Conservation (phyloP, 1,284 basidiomycete genomes). For the Cryptococcus hybrid region DNA sequence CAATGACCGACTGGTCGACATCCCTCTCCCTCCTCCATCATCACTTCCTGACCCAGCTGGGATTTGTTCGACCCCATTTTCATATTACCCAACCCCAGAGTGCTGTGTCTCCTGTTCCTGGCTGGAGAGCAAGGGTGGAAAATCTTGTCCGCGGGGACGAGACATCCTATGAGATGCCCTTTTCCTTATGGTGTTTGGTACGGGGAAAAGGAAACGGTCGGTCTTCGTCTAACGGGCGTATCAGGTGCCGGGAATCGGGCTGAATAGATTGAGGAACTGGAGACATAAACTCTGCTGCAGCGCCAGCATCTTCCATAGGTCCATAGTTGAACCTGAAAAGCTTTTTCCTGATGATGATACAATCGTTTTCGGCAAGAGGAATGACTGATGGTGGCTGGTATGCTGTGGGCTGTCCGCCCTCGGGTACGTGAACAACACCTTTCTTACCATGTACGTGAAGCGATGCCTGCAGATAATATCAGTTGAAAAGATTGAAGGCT, state of each 20-base stretch:
- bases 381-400: slow-evolving; percentile 26
- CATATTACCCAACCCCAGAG: slow-evolving; percentile 10
- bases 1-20: slow-evolving; percentile 18
- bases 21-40: slow-evolving; percentile 7
- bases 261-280: slow-evolving; percentile 4
- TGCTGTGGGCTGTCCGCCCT: slow-evolving; percentile 6
- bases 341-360: slow-evolving; percentile 43
- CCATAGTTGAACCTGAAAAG: slow-evolving; percentile 46
- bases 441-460: slow-evolving; percentile 39
- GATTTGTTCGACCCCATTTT: slow-evolving; percentile 7
- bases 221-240: neutral
- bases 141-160: slow-evolving; percentile 38
- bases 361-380: slow-evolving; percentile 33
- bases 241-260: neutral
- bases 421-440: slow-evolving; percentile 27
- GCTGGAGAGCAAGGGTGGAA: slow-evolving; percentile 38
- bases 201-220: neutral
- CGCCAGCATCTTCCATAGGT: slow-evolving; percentile 1
- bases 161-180: slow-evolving; percentile 37
- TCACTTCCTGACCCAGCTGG: slow-evolving; percentile 10
- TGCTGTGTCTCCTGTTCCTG: slow-evolving; percentile 25
- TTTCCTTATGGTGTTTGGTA: slow-evolving; percentile 6
- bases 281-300: slow-evolving; percentile 4
- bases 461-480: slow-evolving; percentile 23
- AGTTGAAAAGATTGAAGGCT: neutral